Percentiles rank a stretch among this genome's conserved stretches.
Evolutionary conservation across 208 protist species (phyloP).

Genomic region (Trypanosoma congolense): DNA sequence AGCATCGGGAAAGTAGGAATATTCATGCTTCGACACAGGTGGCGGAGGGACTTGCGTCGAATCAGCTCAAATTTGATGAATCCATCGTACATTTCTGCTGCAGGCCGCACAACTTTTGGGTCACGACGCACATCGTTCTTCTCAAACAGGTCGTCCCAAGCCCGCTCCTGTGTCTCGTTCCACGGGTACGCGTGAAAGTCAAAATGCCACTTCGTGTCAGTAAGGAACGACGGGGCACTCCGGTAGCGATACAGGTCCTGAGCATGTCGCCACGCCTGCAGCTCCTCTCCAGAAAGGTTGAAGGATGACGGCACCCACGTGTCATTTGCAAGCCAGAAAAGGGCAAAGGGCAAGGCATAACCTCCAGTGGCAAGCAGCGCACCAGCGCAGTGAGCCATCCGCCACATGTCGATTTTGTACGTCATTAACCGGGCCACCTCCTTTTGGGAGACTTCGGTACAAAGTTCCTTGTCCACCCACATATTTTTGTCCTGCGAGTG

Average conservation of each 20-base stretch:
- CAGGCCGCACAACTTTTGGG: constrained; percentile 65
- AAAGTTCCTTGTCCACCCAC: constrained; percentile 89
- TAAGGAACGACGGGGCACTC: constrained; percentile 78
- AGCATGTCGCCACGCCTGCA: constrained; percentile 72
- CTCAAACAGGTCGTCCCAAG: constrained; percentile 89
- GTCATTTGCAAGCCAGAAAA: constrained; percentile 88
- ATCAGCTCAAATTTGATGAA: constrained; percentile 84
- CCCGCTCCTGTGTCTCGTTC: constrained; percentile 71
- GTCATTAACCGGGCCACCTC: constrained; percentile 78
- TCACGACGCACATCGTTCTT: constrained; percentile 90
- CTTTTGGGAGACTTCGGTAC: constrained; percentile 75
- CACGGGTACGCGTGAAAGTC: constrained; percentile 83
- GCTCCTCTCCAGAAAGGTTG: constrained; percentile 53
- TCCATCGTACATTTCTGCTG: constrained; percentile 88
- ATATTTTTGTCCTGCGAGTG: constrained; percentile 87
- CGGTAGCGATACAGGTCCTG: constrained; percentile 91
- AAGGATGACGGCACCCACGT: constrained; percentile 80
- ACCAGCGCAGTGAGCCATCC: constrained; percentile 59
- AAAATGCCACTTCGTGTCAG: constrained; percentile 88
- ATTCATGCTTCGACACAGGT: constrained; percentile 87
- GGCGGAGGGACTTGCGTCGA: constrained; percentile 79
- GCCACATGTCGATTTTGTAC: constrained; percentile 85
- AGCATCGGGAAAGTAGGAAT: constrained; percentile 87
- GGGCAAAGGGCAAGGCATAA: constrained; percentile 63
- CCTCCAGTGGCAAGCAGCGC: constrained; percentile 60